These are phyloP conservation scores for Termitomyces sp. DNA, from an alignment of 768 basidiomycete species.

Conservation along the genomic window DNA sequence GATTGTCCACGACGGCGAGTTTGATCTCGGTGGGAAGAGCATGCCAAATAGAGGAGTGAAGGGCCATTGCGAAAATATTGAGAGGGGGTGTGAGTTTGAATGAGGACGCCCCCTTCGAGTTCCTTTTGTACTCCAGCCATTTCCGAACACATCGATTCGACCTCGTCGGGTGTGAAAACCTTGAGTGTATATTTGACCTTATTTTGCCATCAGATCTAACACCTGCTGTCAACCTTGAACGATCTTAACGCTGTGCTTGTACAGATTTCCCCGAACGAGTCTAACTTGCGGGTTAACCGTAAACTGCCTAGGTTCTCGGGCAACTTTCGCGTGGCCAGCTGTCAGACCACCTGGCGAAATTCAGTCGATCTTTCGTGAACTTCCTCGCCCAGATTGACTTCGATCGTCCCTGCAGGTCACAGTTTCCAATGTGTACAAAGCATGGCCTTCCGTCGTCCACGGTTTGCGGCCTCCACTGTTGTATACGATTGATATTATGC, in stretches of 20 bases:
- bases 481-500: slow-evolving; percentile 6
- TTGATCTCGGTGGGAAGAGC: slow-evolving; percentile 64
- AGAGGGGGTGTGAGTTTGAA: not conserved
- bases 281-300: not conserved
- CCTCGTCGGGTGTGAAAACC: slow-evolving; percentile 23
- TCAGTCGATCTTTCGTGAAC: not conserved
- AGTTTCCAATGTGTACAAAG: not conserved
- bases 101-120: no score
- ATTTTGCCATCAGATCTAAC: slow-evolving; percentile 13
- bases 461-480: not conserved
- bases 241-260: slow-evolving; percentile 9
- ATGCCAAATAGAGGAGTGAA: slow-evolving; percentile 37
- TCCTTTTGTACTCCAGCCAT: slow-evolving; percentile 8
- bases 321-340: not conserved
- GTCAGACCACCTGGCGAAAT: not conserved
- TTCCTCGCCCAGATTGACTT: not conserved
- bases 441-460: slow-evolving; percentile 5
- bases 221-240: slow-evolving; percentile 12
- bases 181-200: slow-evolving; percentile 10
- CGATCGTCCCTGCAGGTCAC: not conserved
- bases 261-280: slow-evolving; percentile 6
- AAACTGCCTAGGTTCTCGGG: slow-evolving; percentile 5
- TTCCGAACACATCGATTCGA: slow-evolving; percentile 33
- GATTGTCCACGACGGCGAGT: slow-evolving; percentile 46
- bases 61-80: slow-evolving; percentile 10